phyloP scores from a whole-genome alignment of 306 rosid genomes.

The Gastrolobium villosum region DNA sequence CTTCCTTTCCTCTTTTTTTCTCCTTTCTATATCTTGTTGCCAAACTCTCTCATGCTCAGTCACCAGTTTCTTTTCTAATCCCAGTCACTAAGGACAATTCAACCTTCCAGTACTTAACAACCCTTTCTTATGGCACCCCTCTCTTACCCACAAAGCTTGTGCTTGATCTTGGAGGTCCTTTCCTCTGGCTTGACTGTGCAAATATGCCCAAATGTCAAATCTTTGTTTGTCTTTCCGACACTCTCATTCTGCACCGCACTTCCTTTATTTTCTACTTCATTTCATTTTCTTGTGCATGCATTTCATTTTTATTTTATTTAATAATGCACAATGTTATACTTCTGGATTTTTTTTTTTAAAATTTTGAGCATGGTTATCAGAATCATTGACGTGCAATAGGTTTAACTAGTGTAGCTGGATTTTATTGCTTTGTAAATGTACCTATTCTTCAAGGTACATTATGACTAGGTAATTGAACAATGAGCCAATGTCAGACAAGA shows the following conservation, averaged over 20 bases:
- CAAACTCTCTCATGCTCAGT: no score
- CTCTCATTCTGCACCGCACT: not conserved
- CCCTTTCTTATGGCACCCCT: no score
- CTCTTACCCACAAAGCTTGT: no score
- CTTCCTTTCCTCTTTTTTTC: no score
- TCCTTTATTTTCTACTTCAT: not conserved
- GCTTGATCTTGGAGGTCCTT: no score
- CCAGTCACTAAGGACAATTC: no score
- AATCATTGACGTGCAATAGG: not conserved
- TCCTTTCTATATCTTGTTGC: no score
- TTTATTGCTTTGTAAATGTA: not conserved
- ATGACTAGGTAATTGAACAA: conserved; percentile 8
- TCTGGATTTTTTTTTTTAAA: not conserved
- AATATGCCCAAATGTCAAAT: not conserved
- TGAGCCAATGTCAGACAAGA: not conserved
- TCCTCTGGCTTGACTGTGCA: no score
- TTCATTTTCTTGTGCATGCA: not conserved
- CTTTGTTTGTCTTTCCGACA: not conserved
- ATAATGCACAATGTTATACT: conserved; percentile 10
- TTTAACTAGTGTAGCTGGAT: conserved; percentile 11
- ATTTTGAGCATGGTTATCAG: not conserved
- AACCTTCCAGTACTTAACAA: no score
- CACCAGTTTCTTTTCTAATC: no score
- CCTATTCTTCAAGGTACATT: not conserved
- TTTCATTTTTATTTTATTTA: not conserved